Evolutionary conservation across 2,329 filamentous ascomycete species (phyloP).

Genomic region (Colletotrichum ledebouriae): DNA sequence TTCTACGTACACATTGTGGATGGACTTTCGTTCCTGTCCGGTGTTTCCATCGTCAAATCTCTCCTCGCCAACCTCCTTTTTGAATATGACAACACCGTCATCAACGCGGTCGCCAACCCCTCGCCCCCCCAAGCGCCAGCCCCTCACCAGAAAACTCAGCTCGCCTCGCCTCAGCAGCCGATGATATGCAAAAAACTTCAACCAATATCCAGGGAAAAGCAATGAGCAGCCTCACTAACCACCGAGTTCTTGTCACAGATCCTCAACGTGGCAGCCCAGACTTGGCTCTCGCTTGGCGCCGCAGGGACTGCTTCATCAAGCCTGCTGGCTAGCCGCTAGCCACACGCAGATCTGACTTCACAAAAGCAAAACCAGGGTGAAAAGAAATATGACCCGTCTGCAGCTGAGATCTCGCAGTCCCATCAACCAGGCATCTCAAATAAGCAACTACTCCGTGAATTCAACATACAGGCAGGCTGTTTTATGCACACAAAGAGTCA

Average conservation of each 20-base stretch:
- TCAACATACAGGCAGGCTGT: too few species aligned
- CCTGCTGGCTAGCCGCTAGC: not conserved
- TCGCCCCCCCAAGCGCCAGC: not conserved
- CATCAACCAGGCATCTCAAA: not conserved
- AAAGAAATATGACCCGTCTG: not conserved
- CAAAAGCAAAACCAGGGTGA: not conserved
- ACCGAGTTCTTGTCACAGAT: not conserved
- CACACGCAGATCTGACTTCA: slow-evolving; percentile 3
- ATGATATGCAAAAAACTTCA: slow-evolving; percentile 10
- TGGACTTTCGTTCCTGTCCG: too few species aligned
- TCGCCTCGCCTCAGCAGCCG: slow-evolving; percentile 5
- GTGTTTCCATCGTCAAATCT: not conserved
- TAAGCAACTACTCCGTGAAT: too few species aligned
- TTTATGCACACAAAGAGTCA: too few species aligned
- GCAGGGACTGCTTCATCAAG: not conserved
- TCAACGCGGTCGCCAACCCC: not conserved
- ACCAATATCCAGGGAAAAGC: slow-evolving; percentile 5
- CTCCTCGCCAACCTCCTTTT: not conserved
- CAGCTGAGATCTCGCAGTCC: not conserved
- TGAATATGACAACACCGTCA: too few species aligned
- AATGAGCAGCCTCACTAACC: not conserved
- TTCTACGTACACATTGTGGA: too few species aligned
- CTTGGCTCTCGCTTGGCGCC: slow-evolving; percentile 17
- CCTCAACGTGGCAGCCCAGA: slow-evolving; percentile 1
- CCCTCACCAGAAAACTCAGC: not conserved